Base-by-base conservation (phyloP, 495 filamentous ascomycete species). In the Podospora bellae-mahoneyi region DNA sequence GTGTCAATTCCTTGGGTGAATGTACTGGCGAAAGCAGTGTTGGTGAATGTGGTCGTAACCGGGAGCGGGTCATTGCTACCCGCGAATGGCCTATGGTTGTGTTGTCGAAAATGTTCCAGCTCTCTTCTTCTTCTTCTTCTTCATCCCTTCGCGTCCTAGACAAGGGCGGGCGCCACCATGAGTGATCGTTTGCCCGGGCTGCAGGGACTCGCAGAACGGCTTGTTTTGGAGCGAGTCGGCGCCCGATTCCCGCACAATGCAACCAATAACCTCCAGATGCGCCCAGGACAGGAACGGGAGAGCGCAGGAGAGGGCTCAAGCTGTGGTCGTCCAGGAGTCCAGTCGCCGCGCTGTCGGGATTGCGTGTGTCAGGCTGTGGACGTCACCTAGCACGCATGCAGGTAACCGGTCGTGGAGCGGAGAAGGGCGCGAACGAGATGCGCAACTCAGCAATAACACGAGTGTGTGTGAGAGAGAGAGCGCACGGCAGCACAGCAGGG, bases 1-100 rank as follows among this genome's bases (percentile, higher is more conserved):
- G 76, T 60, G 81, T 78, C 64, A 73, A 64, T 71, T 76, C 79
- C 70, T 75, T 72, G 56, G 74, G 75, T 60, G 76, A 75, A 55
- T 78, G 78, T 69, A 73, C 78, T 57, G 80, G 74, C 72, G 69
- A 77, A 60, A 77, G 74, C 44, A 77, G 76, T 64, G 75, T 72
- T 64, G 80, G 78, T 68, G 80, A 80, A 64, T 71, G 78, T 78
- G 74, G 70, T 75, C 78, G 74, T 73, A 78, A 75, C 70, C 77
- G 78, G 72, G 81, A 71, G 63, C 62, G 80, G 75, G 77, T 74
- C 81, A 83, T 84, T 76, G 7, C 77, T 81, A 78, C 74, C 77
- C 72, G 69, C 65, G 56, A 48, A 48, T 48, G 39, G 39, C 2
- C 1, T 23, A 23, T 23, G 23, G 23, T 64, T 34, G 61, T 71